Evolutionary conservation across 2,329 filamentous ascomycete species (phyloP).

Genomic region (Orbilia javanica): DNA sequence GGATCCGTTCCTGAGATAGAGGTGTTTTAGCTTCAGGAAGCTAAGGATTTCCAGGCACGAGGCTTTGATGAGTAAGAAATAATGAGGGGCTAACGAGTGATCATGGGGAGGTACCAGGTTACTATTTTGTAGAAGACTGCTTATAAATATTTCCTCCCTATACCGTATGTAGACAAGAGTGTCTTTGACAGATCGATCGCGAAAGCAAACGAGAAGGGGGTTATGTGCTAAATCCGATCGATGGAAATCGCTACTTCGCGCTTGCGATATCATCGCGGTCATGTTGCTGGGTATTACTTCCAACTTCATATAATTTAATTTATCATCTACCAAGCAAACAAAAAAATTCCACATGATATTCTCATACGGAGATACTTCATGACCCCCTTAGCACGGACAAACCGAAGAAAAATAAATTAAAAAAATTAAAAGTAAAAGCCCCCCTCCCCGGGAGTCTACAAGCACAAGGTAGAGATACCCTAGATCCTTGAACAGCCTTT

Average conservation of each 20-base stretch:
- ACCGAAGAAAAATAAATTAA: background rate
- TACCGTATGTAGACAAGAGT: conserved; percentile 16
- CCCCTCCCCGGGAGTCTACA: conserved; percentile 11
- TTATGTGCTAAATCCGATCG: background rate
- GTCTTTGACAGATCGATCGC: background rate
- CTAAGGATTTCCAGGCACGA: conserved; percentile 14
- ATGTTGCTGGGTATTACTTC: background rate
- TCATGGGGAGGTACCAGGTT: conserved; percentile 5
- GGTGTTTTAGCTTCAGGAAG: background rate
- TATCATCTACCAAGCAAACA: background rate
- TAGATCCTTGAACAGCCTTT: conserved; percentile 24
- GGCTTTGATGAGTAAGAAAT: conserved; percentile 27
- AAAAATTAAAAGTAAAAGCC: conserved; percentile 7
- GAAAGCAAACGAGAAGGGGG: background rate
- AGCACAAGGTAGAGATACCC: background rate
- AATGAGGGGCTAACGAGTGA: background rate
- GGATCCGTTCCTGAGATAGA: background rate
- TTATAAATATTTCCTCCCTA: background rate
- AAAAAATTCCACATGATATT: conserved; percentile 56
- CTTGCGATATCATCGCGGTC: background rate
- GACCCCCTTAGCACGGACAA: conserved; percentile 14
- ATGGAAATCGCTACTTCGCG: conserved; percentile 7
- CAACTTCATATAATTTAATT: background rate
- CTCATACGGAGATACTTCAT: conserved; percentile 58
- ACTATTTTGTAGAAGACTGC: background rate